These are phyloP conservation scores for Tubosaeta brunneosetosa DNA, from an alignment of 768 basidiomycete genomes.

Conservation along the genomic window DNA sequence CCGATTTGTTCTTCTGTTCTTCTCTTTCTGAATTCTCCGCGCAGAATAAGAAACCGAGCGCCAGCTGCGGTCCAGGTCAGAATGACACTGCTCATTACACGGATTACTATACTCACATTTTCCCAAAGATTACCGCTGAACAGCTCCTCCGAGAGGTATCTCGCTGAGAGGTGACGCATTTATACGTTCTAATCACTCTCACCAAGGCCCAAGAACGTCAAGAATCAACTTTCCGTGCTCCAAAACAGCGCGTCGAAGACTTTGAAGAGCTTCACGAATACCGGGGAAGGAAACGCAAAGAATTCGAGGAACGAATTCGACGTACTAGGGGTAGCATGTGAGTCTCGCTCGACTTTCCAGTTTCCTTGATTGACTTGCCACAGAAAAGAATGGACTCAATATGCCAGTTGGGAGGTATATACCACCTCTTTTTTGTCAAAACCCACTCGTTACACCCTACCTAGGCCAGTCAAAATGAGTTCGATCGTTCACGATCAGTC, in stretches of 20 bases:
- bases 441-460: conserved; percentile 2
- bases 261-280: conserved; percentile 90
- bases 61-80: conserved; percentile 87
- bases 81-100: conserved; percentile 1
- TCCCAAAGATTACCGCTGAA: conserved; percentile 87
- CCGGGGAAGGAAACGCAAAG: conserved; percentile 85
- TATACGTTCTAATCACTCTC: background rate
- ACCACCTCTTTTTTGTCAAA: background rate
- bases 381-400: conserved; percentile 85
- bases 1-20: conserved; percentile 2
- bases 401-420: conserved; percentile 79
- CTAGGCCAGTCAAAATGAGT: conserved; percentile 94
- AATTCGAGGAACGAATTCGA: conserved; percentile 87
- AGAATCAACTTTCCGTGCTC: conserved; percentile 86
- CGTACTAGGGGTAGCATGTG: conserved; percentile 79
- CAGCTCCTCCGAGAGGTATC: conserved; percentile 91
- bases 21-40: conserved; percentile 4
- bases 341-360: conserved; percentile 22
- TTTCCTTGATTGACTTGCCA: background rate
- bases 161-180: background rate
- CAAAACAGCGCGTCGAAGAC: conserved; percentile 94
- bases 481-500: conserved; percentile 88
- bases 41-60: conserved; percentile 91
- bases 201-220: conserved; percentile 92
- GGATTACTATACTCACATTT: conserved; percentile 12